phyloP scores from a whole-genome alignment of 371 early-diverging fungal genomes.

The Rhizopus microsporus region DNA sequence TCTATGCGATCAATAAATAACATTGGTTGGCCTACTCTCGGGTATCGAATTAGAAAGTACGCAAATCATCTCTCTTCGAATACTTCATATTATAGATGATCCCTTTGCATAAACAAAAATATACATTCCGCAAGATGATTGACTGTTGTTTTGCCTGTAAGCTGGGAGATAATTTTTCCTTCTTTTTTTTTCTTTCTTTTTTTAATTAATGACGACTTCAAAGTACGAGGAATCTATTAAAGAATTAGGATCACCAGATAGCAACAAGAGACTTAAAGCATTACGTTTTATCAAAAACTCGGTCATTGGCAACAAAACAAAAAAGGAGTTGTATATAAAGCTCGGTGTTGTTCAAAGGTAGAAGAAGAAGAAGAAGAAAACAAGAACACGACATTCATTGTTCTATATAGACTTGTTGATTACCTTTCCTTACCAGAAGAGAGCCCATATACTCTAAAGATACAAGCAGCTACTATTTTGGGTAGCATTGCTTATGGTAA shows the following conservation, averaged over 20 bases:
- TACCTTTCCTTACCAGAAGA: slow-evolving; percentile 44
- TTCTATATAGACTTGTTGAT: slow-evolving; percentile 56
- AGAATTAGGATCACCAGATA: slow-evolving; percentile 48
- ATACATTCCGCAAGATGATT: no score
- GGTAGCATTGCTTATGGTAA: slow-evolving; percentile 83
- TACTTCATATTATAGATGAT: no score
- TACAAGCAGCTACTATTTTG: slow-evolving; percentile 72
- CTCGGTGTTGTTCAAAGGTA: slow-evolving; percentile 73
- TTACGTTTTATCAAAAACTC: slow-evolving; percentile 82
- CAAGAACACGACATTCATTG: neutral
- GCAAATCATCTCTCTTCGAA: no score
- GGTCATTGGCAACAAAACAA: slow-evolving; percentile 85
- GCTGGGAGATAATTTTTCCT: neutral
- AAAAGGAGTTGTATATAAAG: slow-evolving; percentile 76
- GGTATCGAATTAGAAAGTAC: no score
- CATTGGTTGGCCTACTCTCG: neutral
- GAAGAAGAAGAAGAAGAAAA: neutral
- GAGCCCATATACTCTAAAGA: slow-evolving; percentile 46
- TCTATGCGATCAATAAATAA: neutral
- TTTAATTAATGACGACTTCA: slow-evolving; percentile 53
- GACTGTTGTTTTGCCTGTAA: neutral
- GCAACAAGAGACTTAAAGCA: slow-evolving; percentile 56
- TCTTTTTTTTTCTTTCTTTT: slow-evolving; percentile 12
- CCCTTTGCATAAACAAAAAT: no score
- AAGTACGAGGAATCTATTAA: slow-evolving; percentile 62